A percentile compares a stretch with the other conserved stretches of the same genome.
These are phyloP conservation scores for Durusdinium trenchii DNA, from an alignment of 73 alveolate species.

Conservation along the genomic window DNA sequence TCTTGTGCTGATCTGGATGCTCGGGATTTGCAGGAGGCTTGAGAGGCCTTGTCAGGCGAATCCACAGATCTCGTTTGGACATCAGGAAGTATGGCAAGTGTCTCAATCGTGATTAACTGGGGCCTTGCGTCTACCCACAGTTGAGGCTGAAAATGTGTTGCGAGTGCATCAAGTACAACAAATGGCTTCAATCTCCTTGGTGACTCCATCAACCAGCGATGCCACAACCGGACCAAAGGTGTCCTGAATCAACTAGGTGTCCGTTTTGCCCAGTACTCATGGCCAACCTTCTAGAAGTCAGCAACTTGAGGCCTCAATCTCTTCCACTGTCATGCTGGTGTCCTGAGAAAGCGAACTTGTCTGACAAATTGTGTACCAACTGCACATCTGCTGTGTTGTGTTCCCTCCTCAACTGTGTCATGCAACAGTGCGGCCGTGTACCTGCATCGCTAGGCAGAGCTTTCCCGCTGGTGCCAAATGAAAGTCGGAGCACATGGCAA, in stretches of 20 bases:
- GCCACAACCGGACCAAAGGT: constrained; percentile 88
- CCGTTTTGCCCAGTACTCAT: not conserved
- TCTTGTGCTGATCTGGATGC: constrained; percentile 87
- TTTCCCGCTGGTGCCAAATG: not conserved
- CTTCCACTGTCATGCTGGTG: constrained; percentile 64
- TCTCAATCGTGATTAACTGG: too few relatives aligned
- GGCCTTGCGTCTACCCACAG: too few relatives aligned
- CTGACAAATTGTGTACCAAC: not conserved
- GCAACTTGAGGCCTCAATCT: constrained; percentile 66
- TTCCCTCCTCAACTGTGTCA: constrained; percentile 78
- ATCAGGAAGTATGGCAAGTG: not conserved
- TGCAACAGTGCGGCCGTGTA: constrained; percentile 79
- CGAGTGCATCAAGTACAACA: not conserved
- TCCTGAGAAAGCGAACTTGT: constrained; percentile 24
- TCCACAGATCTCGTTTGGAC: not conserved
- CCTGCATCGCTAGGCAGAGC: constrained; percentile 42
- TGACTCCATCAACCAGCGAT: constrained; percentile 84
- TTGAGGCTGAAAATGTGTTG: not conserved
- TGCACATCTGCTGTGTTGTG: not conserved
- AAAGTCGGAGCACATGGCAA: constrained; percentile 61
- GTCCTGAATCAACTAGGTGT: not conserved
- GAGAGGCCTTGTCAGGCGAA: constrained; percentile 65
- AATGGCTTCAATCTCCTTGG: not conserved
- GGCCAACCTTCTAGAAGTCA: too few relatives aligned
- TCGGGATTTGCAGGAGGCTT: constrained; percentile 81